phyloP scores from a whole-genome alignment of 192 early-diverging fungal species.

The Ambispora gerdemannii region DNA sequence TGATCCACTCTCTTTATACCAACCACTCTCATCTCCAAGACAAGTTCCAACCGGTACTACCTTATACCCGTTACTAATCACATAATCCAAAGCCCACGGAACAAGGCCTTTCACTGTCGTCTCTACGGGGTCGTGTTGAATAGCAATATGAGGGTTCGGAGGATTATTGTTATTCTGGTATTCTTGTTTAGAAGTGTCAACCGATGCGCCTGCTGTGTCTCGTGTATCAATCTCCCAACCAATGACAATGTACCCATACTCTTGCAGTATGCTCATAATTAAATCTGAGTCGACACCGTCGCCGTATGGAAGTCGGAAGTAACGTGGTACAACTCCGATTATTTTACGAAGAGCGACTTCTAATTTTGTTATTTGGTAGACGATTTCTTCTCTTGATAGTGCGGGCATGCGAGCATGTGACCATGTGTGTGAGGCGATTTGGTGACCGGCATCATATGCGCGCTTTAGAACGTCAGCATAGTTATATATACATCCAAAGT shows the following conservation, averaged over 20 bases:
- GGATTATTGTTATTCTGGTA: background rate
- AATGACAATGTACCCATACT: constrained; percentile 49
- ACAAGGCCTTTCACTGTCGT: constrained; percentile 32
- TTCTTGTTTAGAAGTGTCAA: background rate
- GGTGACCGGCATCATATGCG: constrained; percentile 50
- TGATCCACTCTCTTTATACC: constrained; percentile 34
- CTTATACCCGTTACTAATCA: constrained; percentile 38
- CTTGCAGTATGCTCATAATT: constrained; percentile 40
- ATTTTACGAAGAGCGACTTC: constrained; percentile 39
- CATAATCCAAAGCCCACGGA: constrained; percentile 35
- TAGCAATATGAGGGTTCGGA: background rate
- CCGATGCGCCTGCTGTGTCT: background rate
- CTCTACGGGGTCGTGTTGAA: constrained; percentile 34
- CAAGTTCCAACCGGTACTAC: constrained; percentile 36
- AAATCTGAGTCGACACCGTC: background rate
- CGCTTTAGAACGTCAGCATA: constrained; percentile 33
- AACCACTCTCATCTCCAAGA: constrained; percentile 35
- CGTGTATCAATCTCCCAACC: constrained; percentile 31
- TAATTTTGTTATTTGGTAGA: constrained; percentile 39
- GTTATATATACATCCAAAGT: constrained; percentile 29
- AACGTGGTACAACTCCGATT: background rate
- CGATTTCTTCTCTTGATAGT: constrained; percentile 34
- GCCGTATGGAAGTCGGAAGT: background rate
- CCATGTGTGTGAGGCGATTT: constrained; percentile 57
- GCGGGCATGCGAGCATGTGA: constrained; percentile 42